These are phyloP conservation scores for Fagopyrum homotropicum DNA, from an alignment of 148 eudicot species.

Conservation along the genomic window DNA sequence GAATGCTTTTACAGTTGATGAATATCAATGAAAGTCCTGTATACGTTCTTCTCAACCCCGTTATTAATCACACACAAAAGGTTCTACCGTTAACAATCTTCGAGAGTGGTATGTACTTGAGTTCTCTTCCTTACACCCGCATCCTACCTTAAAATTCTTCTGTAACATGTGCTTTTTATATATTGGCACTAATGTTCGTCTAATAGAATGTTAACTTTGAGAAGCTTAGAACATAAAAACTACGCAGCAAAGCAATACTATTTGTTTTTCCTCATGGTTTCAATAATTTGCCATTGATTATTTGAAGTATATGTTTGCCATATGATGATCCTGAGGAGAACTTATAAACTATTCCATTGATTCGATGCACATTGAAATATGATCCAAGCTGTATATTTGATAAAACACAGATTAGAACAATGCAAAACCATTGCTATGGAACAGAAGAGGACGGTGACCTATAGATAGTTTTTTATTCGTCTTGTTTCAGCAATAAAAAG, in stretches of 20 bases:
- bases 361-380: not conserved
- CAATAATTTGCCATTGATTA: not conserved
- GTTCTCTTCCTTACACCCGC: not conserved
- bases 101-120: slow-evolving; percentile 64
- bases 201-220: not conserved
- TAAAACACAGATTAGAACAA: not conserved
- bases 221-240: not conserved
- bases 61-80: slow-evolving; percentile 76
- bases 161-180: not conserved
- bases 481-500: not conserved
- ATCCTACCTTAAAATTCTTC: not conserved
- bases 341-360: not conserved
- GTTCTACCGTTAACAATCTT: slow-evolving; percentile 72
- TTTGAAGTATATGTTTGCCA: not conserved
- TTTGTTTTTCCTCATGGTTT: not conserved
- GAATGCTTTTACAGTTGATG: slow-evolving; percentile 53
- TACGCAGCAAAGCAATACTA: not conserved
- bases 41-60: slow-evolving; percentile 74
- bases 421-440: not conserved
- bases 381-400: not conserved
- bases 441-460: not conserved
- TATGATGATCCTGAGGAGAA: not conserved
- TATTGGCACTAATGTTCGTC: not conserved
- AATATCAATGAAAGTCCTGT: slow-evolving; percentile 87
- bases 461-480: not conserved